Base-by-base conservation (phyloP, 192 early-diverging fungal species). In the Podila verticillata region DNA sequence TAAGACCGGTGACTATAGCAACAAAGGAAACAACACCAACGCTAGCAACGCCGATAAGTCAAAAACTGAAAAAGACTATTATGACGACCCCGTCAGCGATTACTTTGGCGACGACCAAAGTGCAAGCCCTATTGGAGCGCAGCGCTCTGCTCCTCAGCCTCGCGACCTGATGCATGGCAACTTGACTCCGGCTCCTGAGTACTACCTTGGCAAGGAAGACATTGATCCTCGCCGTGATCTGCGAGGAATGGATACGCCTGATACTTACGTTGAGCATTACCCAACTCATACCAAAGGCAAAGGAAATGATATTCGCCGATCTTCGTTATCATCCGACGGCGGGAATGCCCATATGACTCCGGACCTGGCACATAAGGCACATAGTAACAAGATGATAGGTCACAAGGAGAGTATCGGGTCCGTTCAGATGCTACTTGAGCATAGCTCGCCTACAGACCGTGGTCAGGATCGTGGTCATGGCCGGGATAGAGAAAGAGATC, bases 191-290 rank as follows among this genome's bases (percentile, higher is more conserved):
- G 65, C 61, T 4, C 77, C 77, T 6, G 61, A 78, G 13, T 78
- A 78, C 62, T 78, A 78, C 36, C 54, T 78, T 30, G 74, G 74
- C 58, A 80, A 80, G 44, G 77, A 72, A 39, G 77, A 80, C 24
- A 72, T 72, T 47, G 77, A 80, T 36, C 77, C 77, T 31, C 77
- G 77, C 20, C 64, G 77, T 1, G 77, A 80, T 36, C 32, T 80
- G 3, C 59, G 77, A 19, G 44, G 29, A 36, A 57, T 30, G 36
- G 19, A 39, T n/a, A n/a, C 12, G 1, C 34, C 13, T 2, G 57
- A 30, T 6, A 17, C 65, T 2, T 31, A 36, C 17, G 57, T 28
- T 7, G 57, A 13, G 15, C 35, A 24, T 48, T n/a, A n/a, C 58
- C 58, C 26, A 30, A 60, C 29, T 8, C 26, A 60, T 17, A 30